Percentiles rank a stretch among this genome's conserved stretches.
phyloP scores from a whole-genome alignment of 257 asterid species.

The Orobanche coerulescens region DNA sequence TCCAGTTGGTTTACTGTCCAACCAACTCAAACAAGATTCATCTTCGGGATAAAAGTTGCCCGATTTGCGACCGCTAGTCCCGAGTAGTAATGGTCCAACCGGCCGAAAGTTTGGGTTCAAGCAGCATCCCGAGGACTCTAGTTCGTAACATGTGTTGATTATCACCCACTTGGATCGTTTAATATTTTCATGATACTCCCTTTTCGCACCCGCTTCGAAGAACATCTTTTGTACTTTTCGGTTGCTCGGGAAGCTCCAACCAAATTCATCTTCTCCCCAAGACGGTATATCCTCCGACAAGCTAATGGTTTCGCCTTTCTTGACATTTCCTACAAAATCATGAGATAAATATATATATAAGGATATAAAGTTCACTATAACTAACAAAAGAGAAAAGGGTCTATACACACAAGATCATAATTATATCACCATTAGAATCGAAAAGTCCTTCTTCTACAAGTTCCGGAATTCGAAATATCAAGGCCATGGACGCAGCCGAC shows the following conservation, averaged over 20 bases:
- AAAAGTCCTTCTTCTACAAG: constrained; percentile 21
- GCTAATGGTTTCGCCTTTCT: constrained; percentile 19
- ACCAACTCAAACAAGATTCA: constrained; percentile 31
- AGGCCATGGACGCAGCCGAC: constrained; percentile 22
- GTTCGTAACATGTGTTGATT: constrained; percentile 26
- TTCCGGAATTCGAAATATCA: background rate
- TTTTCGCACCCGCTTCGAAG: constrained; percentile 10
- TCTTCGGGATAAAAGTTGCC: constrained; percentile 34
- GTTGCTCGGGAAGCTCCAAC: constrained; percentile 20
- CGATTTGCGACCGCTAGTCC: background rate
- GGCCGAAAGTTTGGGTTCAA: constrained; percentile 25
- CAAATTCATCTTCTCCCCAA: constrained; percentile 11
- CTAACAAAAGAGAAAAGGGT: too few species aligned
- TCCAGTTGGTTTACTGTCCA: constrained; percentile 20
- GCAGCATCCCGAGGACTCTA: constrained; percentile 27
- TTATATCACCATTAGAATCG: constrained; percentile 20
- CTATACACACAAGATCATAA: too few species aligned
- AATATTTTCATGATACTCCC: background rate
- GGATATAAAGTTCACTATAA: too few species aligned
- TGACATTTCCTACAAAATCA: constrained; percentile 24
- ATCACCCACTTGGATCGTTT: constrained; percentile 13
- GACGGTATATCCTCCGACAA: constrained; percentile 14
- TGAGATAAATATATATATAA: background rate
- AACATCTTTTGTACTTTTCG: background rate
- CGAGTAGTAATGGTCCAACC: constrained; percentile 27